Percentiles rank a stretch among this genome's conserved stretches.
Evolutionary conservation across 108 stramenopile genomes (phyloP).

Genomic region (Aurantiochytrium sp.): DNA sequence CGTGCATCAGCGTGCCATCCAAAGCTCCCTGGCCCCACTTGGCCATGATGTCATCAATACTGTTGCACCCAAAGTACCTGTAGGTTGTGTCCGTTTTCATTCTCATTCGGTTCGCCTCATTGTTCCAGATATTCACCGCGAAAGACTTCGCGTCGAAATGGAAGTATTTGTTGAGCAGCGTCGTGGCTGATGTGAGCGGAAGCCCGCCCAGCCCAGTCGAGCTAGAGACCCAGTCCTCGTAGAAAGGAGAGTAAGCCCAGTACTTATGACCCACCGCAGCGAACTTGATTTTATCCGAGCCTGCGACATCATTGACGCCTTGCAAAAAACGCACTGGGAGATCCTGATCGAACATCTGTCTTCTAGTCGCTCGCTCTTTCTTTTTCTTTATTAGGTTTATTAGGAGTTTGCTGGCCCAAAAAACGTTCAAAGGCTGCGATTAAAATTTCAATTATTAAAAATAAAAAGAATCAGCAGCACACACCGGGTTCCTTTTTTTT

Average conservation of each 20-base stretch:
- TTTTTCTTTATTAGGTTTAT: no score
- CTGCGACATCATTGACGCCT: not conserved
- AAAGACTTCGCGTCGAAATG: not conserved
- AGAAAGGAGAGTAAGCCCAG: not conserved
- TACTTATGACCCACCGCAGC: not conserved
- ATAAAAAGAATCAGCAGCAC: no score
- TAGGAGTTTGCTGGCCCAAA: no score
- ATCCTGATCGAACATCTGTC: no score
- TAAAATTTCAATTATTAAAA: no score
- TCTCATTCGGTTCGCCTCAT: not conserved
- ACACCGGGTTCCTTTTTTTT: no score
- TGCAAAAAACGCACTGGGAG: no score
- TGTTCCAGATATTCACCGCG: not conserved
- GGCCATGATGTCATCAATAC: not conserved
- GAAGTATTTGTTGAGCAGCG: not conserved
- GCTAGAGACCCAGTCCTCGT: not conserved
- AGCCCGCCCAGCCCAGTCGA: not conserved
- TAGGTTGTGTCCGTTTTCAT: not conserved
- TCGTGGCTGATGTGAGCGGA: not conserved
- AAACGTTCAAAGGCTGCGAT: no score
- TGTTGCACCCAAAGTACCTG: not conserved
- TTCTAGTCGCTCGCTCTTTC: no score
- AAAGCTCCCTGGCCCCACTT: not conserved
- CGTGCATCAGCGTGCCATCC: not conserved
- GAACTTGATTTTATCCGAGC: not conserved